Conservation (phyloP, 305 asterid genomes). For the Solanum aculeatissimum region DNA sequence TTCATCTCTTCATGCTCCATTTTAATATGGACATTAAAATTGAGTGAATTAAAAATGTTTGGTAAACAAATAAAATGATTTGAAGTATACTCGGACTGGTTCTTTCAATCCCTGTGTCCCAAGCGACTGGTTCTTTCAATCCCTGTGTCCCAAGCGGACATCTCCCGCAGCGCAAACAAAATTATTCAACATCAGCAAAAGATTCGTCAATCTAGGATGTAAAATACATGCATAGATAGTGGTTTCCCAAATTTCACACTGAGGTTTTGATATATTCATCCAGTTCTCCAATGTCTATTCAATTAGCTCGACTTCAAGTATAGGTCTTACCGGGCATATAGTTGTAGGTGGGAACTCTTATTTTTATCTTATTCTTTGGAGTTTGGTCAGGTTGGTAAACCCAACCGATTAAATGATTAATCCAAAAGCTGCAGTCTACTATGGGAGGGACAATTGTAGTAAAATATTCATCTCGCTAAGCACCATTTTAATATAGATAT, state of each 20-base stretch:
- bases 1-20: not conserved
- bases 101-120: not conserved
- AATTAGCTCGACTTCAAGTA: not conserved
- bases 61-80: not conserved
- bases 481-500: not conserved
- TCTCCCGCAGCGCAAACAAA: not conserved
- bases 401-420: not conserved
- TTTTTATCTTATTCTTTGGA: not conserved
- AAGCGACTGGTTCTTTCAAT: not conserved
- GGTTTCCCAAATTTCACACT: not conserved
- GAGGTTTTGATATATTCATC: not conserved
- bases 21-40: not conserved
- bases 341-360: not conserved
- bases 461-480: not conserved
- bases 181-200: not conserved
- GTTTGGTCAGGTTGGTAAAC: not conserved
- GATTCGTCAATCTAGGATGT: not conserved
- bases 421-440: not conserved
- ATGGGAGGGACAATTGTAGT: not conserved
- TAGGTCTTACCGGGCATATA: not conserved
- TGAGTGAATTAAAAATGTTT: not conserved
- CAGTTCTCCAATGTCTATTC: not conserved
- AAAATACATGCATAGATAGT: not conserved
- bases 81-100: not conserved
- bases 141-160: not conserved